phyloP scores from a whole-genome alignment of 2,329 filamentous ascomycete species.

The Verticillium albo-atrum region DNA sequence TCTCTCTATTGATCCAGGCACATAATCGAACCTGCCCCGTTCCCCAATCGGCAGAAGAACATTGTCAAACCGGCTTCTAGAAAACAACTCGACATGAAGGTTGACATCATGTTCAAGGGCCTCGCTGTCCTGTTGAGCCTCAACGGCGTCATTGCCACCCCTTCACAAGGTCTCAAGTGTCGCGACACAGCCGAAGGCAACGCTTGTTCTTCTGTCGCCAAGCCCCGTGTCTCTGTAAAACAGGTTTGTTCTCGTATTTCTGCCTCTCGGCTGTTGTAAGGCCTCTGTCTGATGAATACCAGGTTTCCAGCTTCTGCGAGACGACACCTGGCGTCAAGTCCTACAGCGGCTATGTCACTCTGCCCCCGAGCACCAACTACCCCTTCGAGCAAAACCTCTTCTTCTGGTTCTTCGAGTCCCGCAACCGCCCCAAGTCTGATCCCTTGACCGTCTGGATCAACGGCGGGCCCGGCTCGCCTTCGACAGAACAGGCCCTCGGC shows the following conservation, averaged over 20 bases:
- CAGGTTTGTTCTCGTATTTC: background rate
- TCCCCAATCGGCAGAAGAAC: background rate
- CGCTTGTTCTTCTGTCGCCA: background rate
- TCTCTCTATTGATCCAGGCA: background rate
- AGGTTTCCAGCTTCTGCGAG: slow-evolving; percentile 35
- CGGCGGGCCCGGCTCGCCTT: slow-evolving; percentile 48
- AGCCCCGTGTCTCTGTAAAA: background rate
- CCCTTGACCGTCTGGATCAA: slow-evolving; percentile 49
- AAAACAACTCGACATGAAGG: background rate
- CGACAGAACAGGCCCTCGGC: slow-evolving; percentile 30
- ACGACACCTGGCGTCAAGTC: slow-evolving; percentile 55
- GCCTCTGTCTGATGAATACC: background rate
- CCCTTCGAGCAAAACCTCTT: slow-evolving; percentile 8
- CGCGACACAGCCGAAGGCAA: background rate
- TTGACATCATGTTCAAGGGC: background rate
- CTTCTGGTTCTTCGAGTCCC: slow-evolving; percentile 22
- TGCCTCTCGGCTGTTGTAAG: too few relatives aligned
- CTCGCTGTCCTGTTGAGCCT: background rate
- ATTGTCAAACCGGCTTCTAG: background rate
- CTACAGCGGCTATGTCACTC: slow-evolving; percentile 59
- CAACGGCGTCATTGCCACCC: background rate
- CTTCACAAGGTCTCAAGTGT: background rate
- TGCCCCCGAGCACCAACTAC: slow-evolving; percentile 34
- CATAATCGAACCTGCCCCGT: background rate
- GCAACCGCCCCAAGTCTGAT: slow-evolving; percentile 26